Percentiles rank a stretch among this genome's conserved stretches.
Evolutionary conservation across 768 basidiomycete species (phyloP).

Genomic region (Asterophora lycoperdoides): DNA sequence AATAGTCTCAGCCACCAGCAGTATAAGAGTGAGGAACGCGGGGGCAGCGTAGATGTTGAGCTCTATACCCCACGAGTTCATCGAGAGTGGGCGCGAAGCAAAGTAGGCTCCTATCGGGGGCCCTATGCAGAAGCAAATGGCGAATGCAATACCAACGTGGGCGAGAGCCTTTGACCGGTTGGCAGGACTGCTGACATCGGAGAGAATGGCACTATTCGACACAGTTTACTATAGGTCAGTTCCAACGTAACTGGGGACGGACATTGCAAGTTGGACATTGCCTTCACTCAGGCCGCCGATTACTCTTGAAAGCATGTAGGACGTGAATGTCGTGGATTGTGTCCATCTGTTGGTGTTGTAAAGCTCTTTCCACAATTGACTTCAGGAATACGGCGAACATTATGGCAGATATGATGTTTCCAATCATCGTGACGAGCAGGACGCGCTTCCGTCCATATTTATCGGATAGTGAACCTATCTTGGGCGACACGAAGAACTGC

Average conservation of each 20-base stretch:
- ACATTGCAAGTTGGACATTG: conserved; percentile 96
- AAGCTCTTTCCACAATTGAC: not conserved
- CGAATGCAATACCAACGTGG: conserved; percentile 93
- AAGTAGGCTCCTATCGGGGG: conserved; percentile 97
- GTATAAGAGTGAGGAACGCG: conserved; percentile 75
- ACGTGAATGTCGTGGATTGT: conserved; percentile 83
- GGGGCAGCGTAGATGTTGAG: conserved; percentile 90
- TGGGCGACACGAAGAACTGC: conserved; percentile 80
- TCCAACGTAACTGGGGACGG: conserved; percentile 25
- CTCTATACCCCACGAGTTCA: conserved; percentile 52
- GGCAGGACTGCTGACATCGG: conserved; percentile 79
- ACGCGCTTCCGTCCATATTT: conserved; percentile 84
- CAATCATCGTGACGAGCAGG: conserved; percentile 83
- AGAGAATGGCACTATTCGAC: conserved; percentile 75
- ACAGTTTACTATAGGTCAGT: not conserved
- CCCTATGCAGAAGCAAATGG: conserved; percentile 89
- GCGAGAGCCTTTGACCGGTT: conserved; percentile 85
- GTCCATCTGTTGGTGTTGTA: conserved; percentile 62
- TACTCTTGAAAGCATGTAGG: conserved; percentile 84
- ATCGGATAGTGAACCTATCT: conserved; percentile 82
- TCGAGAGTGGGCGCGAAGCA: conserved; percentile 73
- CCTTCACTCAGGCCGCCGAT: conserved; percentile 95
- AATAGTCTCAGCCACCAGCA: conserved; percentile 74
- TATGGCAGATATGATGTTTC: conserved; percentile 87
- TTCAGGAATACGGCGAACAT: conserved; percentile 47